These are phyloP conservation scores for Isochrysis galbana DNA, from an alignment of 78 protist genomes.

Conservation along the genomic window DNA sequence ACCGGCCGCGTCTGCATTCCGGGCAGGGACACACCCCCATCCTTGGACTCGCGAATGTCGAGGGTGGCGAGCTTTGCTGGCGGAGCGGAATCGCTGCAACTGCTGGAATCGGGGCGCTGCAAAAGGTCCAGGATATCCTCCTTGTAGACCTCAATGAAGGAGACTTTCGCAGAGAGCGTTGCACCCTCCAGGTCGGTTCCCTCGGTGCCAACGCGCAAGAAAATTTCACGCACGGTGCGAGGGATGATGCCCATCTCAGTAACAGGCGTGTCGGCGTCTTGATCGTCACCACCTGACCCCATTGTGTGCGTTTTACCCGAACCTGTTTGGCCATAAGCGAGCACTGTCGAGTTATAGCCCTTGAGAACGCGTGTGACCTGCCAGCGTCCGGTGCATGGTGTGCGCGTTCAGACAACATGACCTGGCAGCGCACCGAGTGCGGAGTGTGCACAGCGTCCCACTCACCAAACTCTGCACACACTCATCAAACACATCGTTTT, in stretches of 20 bases:
- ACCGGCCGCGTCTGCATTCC: constrained; percentile 9
- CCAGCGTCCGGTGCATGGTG: too few relatives aligned
- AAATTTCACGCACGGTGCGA: constrained; percentile 35
- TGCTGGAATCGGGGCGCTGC: background rate
- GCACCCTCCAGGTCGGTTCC: background rate
- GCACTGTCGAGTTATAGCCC: constrained; percentile 11
- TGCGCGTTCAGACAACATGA: too few relatives aligned
- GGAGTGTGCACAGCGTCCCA: too few relatives aligned
- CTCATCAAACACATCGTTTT: background rate
- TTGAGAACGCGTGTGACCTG: background rate
- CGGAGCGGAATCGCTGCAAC: background rate
- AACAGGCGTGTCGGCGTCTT: background rate
- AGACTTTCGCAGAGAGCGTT: background rate
- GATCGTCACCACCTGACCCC: background rate
- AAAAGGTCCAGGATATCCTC: constrained; percentile 49
- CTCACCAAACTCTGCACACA: background rate
- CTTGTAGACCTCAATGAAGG: constrained; percentile 67
- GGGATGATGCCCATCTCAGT: constrained; percentile 50
- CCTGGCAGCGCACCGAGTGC: too few relatives aligned
- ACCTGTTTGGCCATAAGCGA: constrained; percentile 45
- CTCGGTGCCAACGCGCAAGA: background rate
- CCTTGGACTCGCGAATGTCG: constrained; percentile 17
- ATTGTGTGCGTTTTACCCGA: constrained; percentile 48
- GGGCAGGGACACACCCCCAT: background rate
- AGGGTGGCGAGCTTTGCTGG: background rate